phyloP scores from a whole-genome alignment of 371 early-diverging fungal species.

The Mortierella sp. region DNA sequence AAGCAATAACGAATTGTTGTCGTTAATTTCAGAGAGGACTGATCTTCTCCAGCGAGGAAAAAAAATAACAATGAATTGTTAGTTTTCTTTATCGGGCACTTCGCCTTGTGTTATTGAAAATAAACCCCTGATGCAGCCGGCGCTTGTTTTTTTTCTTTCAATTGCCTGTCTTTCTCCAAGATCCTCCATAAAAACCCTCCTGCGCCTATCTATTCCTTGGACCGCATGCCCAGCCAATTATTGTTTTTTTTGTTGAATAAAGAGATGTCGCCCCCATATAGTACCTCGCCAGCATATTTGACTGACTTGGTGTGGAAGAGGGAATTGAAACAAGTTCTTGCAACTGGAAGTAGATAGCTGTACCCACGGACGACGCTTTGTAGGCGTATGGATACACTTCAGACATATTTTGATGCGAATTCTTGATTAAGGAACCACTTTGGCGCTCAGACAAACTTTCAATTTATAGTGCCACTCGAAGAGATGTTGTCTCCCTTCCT shows the following conservation, averaged over 20 bases:
- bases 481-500: background rate
- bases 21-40: no score
- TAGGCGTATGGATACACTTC: slow-evolving; percentile 41
- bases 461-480: background rate
- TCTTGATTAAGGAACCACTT: slow-evolving; percentile 17
- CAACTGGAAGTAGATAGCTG: slow-evolving; percentile 42
- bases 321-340: slow-evolving; percentile 27
- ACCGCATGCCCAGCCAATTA: no score
- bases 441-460: background rate
- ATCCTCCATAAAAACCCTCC: no score
- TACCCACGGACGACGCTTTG: slow-evolving; percentile 37
- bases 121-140: no score
- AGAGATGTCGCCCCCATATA: slow-evolving; percentile 41
- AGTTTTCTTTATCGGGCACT: no score
- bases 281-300: slow-evolving; percentile 42
- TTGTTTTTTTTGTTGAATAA: slow-evolving; percentile 11
- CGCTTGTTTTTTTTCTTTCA: no score
- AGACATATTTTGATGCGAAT: slow-evolving; percentile 37
- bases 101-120: no score
- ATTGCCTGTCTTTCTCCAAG: no score
- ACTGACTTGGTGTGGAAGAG: slow-evolving; percentile 51
- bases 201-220: no score
- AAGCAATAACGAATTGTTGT: no score
- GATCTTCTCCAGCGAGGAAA: no score
- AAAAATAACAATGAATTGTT: no score